Conservation (phyloP, 495 filamentous ascomycete species). For the Glutinoglossum americanum region DNA sequence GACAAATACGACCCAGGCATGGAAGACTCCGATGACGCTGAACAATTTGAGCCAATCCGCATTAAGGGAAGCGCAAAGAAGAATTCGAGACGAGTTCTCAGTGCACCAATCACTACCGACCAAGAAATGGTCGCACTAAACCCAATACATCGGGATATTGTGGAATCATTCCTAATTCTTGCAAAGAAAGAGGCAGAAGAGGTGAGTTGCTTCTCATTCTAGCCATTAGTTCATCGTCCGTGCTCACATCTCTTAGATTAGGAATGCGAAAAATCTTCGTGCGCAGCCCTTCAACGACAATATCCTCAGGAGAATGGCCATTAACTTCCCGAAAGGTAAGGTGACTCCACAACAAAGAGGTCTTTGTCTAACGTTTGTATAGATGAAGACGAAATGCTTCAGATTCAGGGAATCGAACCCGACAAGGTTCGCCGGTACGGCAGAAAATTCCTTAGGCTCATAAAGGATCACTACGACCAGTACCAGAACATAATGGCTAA, state of each 20-base stretch:
- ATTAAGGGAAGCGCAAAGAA: slow-evolving; percentile 17
- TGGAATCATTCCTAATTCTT: slow-evolving; percentile 39
- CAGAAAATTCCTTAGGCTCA: slow-evolving; percentile 37
- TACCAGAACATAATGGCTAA: slow-evolving; percentile 37
- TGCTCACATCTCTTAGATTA: slow-evolving; percentile 21
- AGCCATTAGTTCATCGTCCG: no score
- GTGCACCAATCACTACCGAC: slow-evolving; percentile 55
- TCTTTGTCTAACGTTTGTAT: neutral
- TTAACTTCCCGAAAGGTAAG: slow-evolving; percentile 44
- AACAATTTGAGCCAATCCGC: slow-evolving; percentile 38
- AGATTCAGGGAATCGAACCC: slow-evolving; percentile 44
- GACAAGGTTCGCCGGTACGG: slow-evolving; percentile 56
- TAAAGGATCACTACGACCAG: slow-evolving; percentile 29
- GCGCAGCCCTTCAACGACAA: slow-evolving; percentile 55
- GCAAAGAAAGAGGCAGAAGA: slow-evolving; percentile 44
- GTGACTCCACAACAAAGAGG: neutral
- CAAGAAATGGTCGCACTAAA: slow-evolving; percentile 35
- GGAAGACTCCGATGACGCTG: slow-evolving; percentile 21
- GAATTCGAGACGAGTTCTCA: slow-evolving; percentile 22
- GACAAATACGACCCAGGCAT: slow-evolving; percentile 20
- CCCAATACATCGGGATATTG: slow-evolving; percentile 36
- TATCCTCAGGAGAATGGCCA: slow-evolving; percentile 64
- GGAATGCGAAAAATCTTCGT: slow-evolving; percentile 37
- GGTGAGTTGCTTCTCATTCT: slow-evolving; percentile 13
- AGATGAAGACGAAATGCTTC: slow-evolving; percentile 32